A percentile compares a stretch with the other conserved stretches of the same genome.
Evolutionary conservation across 192 early-diverging fungal species (phyloP).

Genomic region (Cetraspora pellucida): DNA sequence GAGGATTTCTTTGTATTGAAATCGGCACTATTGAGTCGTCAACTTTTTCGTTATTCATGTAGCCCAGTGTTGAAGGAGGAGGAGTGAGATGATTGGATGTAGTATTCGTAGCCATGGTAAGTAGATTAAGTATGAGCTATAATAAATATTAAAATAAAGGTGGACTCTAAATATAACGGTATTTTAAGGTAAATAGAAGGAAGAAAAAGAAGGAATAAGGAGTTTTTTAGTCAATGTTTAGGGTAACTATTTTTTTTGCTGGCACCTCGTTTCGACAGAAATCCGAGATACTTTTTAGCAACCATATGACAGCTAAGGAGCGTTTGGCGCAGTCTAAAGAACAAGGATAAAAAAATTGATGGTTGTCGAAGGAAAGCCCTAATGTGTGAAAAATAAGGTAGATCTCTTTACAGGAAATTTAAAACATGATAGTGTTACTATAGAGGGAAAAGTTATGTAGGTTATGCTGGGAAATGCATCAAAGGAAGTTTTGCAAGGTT

Average conservation of each 20-base stretch:
- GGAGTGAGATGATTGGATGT: conserved; percentile 24
- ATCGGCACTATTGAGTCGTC: background rate
- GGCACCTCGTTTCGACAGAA: background rate
- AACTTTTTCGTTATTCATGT: conserved; percentile 7
- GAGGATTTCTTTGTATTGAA: conserved; percentile 15
- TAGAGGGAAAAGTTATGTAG: background rate
- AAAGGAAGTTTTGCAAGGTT: background rate
- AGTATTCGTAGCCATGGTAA: conserved; percentile 1
- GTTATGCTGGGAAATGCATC: background rate
- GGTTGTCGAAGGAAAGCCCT: background rate
- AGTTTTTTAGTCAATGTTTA: too few relatives aligned
- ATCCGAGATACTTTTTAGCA: background rate
- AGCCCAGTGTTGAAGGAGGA: background rate
- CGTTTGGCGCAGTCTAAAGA: background rate
- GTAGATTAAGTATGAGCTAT: background rate
- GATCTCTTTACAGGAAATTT: conserved; percentile 3
- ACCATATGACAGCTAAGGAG: background rate
- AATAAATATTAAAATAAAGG: background rate
- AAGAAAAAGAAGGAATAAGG: background rate
- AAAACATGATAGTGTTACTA: background rate
- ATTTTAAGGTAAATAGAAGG: background rate
- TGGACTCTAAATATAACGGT: background rate
- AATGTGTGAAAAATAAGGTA: background rate
- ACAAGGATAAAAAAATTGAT: background rate
- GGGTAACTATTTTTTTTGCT: background rate